phyloP scores from a whole-genome alignment of 2,329 filamentous ascomycete species.

The Pseudogymnoascus sp. region DNA sequence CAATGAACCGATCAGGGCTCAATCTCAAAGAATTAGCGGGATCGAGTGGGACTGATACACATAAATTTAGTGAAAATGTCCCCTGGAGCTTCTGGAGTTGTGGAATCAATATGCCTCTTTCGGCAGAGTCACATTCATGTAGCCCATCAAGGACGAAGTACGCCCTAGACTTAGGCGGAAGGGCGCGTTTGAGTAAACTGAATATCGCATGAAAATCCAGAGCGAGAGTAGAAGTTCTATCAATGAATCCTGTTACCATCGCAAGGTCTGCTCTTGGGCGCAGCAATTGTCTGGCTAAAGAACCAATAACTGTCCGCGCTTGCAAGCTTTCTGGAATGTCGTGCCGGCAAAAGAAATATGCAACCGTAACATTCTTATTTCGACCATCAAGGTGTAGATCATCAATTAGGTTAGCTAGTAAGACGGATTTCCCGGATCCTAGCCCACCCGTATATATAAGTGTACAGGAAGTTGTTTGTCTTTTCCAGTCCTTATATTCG shows the following conservation, averaged over 20 bases:
- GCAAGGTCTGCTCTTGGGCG: constrained; percentile 20
- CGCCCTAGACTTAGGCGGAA: constrained; percentile 18
- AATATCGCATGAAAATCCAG: constrained; percentile 19
- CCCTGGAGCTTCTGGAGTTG: constrained; percentile 22
- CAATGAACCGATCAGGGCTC: constrained; percentile 9
- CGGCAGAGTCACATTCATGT: constrained; percentile 26
- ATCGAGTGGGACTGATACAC: constrained; percentile 22
- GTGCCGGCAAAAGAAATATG: constrained; percentile 31
- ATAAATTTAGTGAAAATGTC: constrained; percentile 19
- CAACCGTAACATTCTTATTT: constrained; percentile 15
- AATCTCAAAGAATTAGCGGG: constrained; percentile 15
- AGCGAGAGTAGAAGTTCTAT: neutral
- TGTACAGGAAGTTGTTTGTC: constrained; percentile 20
- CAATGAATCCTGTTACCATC: neutral
- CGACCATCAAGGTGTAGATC: constrained; percentile 26
- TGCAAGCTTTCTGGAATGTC: constrained; percentile 27
- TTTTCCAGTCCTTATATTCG: constrained; percentile 28
- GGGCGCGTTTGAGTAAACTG: constrained; percentile 18
- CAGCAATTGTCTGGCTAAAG: constrained; percentile 32
- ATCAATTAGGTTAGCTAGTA: constrained; percentile 37
- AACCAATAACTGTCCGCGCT: constrained; percentile 27
- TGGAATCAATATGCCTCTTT: constrained; percentile 13
- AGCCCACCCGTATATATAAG: constrained; percentile 34
- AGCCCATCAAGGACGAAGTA: constrained; percentile 31
- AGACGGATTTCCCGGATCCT: constrained; percentile 38